Evolutionary conservation across 768 basidiomycete genomes (phyloP).

Genomic region (Lactifluus echinatus): DNA sequence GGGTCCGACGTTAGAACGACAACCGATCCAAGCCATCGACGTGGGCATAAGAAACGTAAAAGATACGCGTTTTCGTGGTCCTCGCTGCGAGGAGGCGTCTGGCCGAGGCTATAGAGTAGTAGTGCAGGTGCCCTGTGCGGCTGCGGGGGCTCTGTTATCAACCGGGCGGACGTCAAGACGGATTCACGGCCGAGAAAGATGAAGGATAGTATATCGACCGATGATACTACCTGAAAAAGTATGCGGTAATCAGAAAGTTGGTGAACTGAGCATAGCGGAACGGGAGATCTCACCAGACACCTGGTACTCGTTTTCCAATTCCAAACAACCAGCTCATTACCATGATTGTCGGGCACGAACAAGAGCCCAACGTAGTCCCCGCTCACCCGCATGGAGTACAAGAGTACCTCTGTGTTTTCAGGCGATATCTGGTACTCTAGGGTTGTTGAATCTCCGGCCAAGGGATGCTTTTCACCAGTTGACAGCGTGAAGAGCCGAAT

Average conservation of each 20-base stretch:
- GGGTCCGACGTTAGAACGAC: constrained; percentile 13
- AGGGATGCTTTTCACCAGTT: constrained; percentile 8
- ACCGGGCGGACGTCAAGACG: constrained; percentile 10
- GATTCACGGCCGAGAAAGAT: constrained; percentile 3
- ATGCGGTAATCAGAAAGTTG: neutral
- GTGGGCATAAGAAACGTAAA: constrained; percentile 5
- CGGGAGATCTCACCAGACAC: constrained; percentile 1
- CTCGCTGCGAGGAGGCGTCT: neutral
- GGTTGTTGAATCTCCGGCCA: neutral
- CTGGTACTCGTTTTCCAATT: constrained; percentile 17
- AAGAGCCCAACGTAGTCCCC: constrained; percentile 16
- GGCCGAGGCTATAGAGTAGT: constrained; percentile 13
- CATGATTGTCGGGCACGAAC: neutral
- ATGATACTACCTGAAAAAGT: neutral
- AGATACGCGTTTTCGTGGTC: neutral
- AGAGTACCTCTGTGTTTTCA: neutral
- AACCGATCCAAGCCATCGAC: too few species aligned
- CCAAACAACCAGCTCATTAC: constrained; percentile 14
- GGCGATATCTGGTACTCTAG: constrained; percentile 11
- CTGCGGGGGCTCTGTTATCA: too few species aligned
- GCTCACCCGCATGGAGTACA: constrained; percentile 11
- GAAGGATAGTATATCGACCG: constrained; percentile 4
- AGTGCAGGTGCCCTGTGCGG: too few species aligned
- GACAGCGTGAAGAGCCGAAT: constrained; percentile 7
- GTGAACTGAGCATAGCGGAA: neutral